Evolutionary conservation across 176 grass and related monocot genomes (phyloP).

Genomic region (Secale cereale): DNA sequence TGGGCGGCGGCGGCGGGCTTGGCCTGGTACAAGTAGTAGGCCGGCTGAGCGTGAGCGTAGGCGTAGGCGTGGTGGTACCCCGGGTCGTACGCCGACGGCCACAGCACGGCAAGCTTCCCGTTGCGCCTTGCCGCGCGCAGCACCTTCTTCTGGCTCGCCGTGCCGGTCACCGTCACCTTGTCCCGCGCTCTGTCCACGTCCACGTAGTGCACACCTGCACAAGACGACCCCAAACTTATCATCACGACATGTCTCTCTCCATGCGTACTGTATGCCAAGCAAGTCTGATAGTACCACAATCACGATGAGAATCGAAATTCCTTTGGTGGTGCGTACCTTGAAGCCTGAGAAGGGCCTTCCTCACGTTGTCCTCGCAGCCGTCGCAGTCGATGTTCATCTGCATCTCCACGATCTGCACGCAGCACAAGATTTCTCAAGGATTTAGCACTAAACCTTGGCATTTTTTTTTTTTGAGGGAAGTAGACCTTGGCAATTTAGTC

Average conservation of each 20-base stretch:
- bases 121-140: slow-evolving; percentile 53
- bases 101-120: slow-evolving; percentile 50
- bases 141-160: slow-evolving; percentile 66
- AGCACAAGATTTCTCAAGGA: not conserved
- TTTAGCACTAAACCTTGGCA: not conserved
- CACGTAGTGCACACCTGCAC: slow-evolving; percentile 60
- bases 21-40: slow-evolving; percentile 8
- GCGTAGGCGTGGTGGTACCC: slow-evolving; percentile 11
- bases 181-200: slow-evolving; percentile 54
- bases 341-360: slow-evolving; percentile 53
- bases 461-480: too few relatives aligned
- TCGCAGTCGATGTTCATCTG: slow-evolving; percentile 73
- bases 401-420: slow-evolving; percentile 69
- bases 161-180: slow-evolving; percentile 70
- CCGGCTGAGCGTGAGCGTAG: slow-evolving; percentile 23
- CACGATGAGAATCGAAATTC: not conserved
- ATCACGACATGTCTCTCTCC: not conserved
- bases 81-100: slow-evolving; percentile 38
- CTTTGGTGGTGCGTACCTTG: slow-evolving; percentile 20
- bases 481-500: not conserved
- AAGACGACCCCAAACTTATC: not conserved
- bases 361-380: slow-evolving; percentile 76
- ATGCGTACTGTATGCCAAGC: too few relatives aligned
- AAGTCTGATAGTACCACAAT: not conserved
- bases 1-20: slow-evolving; percentile 10